These are phyloP conservation scores for Phragmites australis DNA, from an alignment of 176 grass and related monocot species.

Conservation along the genomic window DNA sequence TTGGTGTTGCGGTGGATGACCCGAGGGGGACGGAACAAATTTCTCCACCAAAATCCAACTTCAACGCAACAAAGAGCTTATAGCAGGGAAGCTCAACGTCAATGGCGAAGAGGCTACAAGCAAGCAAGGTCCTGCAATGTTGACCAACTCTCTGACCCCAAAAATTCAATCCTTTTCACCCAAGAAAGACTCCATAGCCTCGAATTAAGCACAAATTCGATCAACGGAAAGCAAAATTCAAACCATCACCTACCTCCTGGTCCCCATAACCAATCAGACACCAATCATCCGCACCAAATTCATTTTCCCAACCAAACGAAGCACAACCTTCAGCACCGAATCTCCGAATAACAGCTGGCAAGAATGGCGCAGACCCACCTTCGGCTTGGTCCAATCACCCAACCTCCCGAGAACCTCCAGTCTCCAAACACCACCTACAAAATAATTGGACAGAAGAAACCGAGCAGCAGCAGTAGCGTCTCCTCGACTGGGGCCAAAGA, in stretches of 20 bases:
- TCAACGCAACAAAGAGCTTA: background rate
- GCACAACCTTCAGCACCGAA: background rate
- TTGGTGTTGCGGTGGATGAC: too few species aligned
- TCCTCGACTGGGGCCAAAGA: background rate
- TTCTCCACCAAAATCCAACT: slow-evolving; percentile 18
- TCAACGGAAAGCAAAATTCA: slow-evolving; percentile 19
- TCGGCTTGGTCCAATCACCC: background rate
- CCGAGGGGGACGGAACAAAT: too few species aligned
- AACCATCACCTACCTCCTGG: background rate
- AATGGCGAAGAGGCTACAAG: slow-evolving; percentile 19
- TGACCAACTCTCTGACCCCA: background rate
- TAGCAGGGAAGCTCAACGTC: background rate
- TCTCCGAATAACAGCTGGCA: background rate
- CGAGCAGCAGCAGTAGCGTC: background rate
- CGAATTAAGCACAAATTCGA: slow-evolving; percentile 11
- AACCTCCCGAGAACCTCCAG: background rate
- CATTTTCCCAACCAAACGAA: background rate
- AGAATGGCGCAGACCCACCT: background rate
- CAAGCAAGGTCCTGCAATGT: background rate
- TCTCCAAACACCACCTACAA: background rate
- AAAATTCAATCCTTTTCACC: background rate
- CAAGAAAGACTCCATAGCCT: background rate
- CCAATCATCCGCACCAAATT: slow-evolving; percentile 22
- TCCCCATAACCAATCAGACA: background rate
- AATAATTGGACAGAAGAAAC: slow-evolving; percentile 8